phyloP scores from a whole-genome alignment of 331 rosid genomes.

The Rhamnella rubrinervis region DNA sequence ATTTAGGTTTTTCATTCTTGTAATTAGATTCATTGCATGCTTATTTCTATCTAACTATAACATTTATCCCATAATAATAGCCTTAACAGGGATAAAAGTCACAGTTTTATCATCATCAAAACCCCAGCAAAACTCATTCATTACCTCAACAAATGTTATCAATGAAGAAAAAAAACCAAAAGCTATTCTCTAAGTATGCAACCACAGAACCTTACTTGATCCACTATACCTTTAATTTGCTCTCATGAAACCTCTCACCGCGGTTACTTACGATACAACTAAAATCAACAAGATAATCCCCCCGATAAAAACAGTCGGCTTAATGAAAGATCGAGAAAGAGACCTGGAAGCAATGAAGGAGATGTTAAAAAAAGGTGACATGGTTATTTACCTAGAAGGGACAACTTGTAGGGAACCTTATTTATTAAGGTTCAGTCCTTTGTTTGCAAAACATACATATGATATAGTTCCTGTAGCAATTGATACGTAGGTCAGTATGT shows the following conservation, averaged over 20 bases:
- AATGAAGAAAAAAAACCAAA: conserved; percentile 15
- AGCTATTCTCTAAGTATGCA: conserved; percentile 62
- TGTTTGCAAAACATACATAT: conserved; percentile 52
- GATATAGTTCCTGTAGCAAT: conserved; percentile 64
- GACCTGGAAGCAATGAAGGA: conserved; percentile 49
- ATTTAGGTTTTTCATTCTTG: conserved; percentile 42
- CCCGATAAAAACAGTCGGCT: conserved; percentile 48
- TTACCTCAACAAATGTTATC: background rate
- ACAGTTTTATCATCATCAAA: conserved; percentile 24
- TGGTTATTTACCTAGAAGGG: conserved; percentile 83
- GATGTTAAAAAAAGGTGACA: conserved; percentile 41
- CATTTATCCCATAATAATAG: conserved; percentile 43
- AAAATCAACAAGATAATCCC: conserved; percentile 47
- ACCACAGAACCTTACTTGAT: conserved; percentile 78
- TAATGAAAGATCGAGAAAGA: conserved; percentile 49
- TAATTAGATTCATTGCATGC: conserved; percentile 39
- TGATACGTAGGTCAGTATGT: conserved; percentile 49
- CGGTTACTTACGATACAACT: conserved; percentile 71
- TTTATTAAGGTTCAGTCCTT: conserved; percentile 72
- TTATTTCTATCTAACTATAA: conserved; percentile 38
- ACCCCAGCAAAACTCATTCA: conserved; percentile 4
- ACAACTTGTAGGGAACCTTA: conserved; percentile 83
- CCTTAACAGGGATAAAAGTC: conserved; percentile 54
- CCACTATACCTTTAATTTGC: conserved; percentile 49
- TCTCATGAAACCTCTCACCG: conserved; percentile 34